Conservation (phyloP, 495 filamentous ascomycete species). For the Thozetella sp. region DNA sequence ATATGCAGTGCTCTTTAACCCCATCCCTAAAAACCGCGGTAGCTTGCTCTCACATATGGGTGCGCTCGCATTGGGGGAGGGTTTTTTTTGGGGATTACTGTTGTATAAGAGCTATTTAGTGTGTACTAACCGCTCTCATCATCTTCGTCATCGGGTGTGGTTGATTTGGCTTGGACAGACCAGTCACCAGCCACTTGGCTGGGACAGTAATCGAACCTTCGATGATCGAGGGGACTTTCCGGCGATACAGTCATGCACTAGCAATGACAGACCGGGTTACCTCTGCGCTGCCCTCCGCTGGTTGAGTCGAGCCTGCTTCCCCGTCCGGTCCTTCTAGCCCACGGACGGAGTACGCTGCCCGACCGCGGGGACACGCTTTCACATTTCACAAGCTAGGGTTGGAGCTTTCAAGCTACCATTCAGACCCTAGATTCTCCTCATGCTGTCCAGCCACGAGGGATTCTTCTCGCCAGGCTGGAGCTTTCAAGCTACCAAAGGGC, state of each 20-base stretch:
- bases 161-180: conserved; percentile 5
- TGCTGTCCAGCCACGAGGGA: conserved; percentile 8
- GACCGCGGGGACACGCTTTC: neutral
- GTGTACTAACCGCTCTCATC: conserved; percentile 1
- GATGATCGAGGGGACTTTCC: conserved; percentile 14
- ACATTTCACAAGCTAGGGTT: too few species aligned
- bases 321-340: too few species aligned
- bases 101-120: conserved; percentile 11
- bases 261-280: conserved; percentile 21
- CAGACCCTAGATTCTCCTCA: conserved; percentile 26
- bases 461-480: conserved; percentile 41
- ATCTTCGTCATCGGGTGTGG: neutral
- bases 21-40: neutral
- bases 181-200: conserved; percentile 27
- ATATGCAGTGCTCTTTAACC: too few species aligned
- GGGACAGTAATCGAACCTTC: conserved; percentile 18
- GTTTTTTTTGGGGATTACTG: conserved; percentile 11
- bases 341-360: too few species aligned
- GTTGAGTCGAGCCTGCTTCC: conserved; percentile 3
- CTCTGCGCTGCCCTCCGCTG: conserved; percentile 5
- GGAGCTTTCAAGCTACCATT: conserved; percentile 58
- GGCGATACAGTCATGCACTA: conserved; percentile 25
- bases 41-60: neutral
- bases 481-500: conserved; percentile 55
- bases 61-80: neutral